Base-by-base conservation (phyloP, 768 basidiomycete genomes). In the Terana coerulea region DNA sequence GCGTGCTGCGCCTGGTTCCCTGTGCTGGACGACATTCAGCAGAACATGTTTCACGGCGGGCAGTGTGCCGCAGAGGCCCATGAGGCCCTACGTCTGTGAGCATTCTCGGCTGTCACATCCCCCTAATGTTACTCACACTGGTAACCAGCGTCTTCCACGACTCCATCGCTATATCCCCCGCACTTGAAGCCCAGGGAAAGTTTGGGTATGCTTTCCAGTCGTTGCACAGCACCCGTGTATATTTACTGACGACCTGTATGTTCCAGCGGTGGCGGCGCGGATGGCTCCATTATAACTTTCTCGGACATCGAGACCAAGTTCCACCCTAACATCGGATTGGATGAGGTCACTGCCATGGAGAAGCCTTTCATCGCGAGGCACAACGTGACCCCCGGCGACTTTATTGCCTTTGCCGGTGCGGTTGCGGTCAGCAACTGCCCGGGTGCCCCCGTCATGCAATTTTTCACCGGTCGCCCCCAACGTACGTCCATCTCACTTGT, bases 271-370 rank as follows among this genome's bases (percentile, higher is more conserved):
- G 62, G 61, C 17, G 67, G 67, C 9, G 64, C 63, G 37, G 78
- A 80, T 52, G 79, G 76, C 21, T 78, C 76, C 5, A 72, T 79
- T 52, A 68, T 76, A 53, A 63, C 65, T 1, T 79, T 80, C 62
- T 57, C 61, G 22, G 65, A 69, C 4, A 69, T 70, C 30, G 78
- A 78, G 58, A 62, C 69, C 24, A 53, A 56, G 8, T 79, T 73
- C 62, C 59, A 64, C 12, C 73, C 75, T 3, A 78, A 78, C 56
- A 54, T 52, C 22, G 76, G 76, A 15, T 55, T 62, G 55, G 71
- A 75, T 53, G 73, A 71, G 12, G 70, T 75, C 46, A 65, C 76
- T 37, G 67, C 66, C 3, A 61, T 50, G 0, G 66, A 74, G 52
- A 64, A 60, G 26, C 67, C 66, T 5, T 65, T 75, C 63, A 51